Percentiles rank a stretch among this genome's conserved stretches.
Conservation (phyloP, 2,329 filamentous ascomycete genomes). For the Monilinia polystroma region DNA sequence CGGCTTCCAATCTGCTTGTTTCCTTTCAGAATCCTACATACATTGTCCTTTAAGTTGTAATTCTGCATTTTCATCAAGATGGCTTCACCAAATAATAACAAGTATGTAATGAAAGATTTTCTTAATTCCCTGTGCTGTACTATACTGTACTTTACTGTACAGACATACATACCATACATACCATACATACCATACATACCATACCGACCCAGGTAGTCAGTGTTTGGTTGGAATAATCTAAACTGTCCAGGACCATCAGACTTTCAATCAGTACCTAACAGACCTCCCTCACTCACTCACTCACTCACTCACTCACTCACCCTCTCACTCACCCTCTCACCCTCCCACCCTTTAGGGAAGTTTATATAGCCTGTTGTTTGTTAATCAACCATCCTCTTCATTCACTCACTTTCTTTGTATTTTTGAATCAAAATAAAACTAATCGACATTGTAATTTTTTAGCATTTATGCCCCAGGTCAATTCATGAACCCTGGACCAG, state of each 20-base stretch:
- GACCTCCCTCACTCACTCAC: no score
- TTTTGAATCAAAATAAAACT: conserved; percentile 16
- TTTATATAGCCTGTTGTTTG: not conserved
- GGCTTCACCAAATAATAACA: conserved; percentile 37
- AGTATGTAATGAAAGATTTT: conserved; percentile 31
- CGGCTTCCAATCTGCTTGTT: conserved; percentile 27
- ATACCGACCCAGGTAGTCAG: no score
- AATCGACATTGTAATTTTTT: conserved; percentile 23
- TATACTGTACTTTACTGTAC: no score
- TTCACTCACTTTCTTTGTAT: conserved; percentile 13
- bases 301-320: no score
- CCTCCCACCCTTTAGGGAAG: no score
- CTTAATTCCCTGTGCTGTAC: conserved; percentile 29
- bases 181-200: no score
- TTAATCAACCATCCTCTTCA: conserved; percentile 17
- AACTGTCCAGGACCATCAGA: not conserved
- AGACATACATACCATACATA: no score
- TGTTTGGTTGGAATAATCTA: conserved; percentile 7
- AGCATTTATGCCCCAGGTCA: conserved; percentile 61
- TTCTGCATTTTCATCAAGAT: conserved; percentile 32
- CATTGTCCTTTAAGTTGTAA: conserved; percentile 27
- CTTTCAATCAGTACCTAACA: not conserved
- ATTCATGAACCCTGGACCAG: conserved; percentile 97
- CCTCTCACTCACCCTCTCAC: no score
- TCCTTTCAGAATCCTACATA: conserved; percentile 18